Evolutionary conservation across 495 filamentous ascomycete species (phyloP).

Genomic region (Aspergillus sclerotiicarbonarius): DNA sequence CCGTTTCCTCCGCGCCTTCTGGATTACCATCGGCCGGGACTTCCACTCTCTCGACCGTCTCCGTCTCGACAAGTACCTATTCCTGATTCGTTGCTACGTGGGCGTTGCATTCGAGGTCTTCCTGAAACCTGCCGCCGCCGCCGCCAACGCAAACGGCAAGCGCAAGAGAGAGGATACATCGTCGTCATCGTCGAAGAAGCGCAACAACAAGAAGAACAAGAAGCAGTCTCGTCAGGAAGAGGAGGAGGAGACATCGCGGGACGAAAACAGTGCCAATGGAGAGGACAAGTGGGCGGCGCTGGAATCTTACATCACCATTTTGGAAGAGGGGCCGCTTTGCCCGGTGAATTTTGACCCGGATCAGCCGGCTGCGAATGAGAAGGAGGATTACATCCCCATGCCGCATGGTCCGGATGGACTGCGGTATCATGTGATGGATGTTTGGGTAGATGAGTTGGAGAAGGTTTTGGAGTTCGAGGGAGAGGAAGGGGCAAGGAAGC

Average conservation of each 20-base stretch:
- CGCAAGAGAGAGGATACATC: conserved; percentile 43
- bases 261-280: conserved; percentile 18
- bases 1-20: conserved; percentile 73
- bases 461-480: conserved; percentile 57
- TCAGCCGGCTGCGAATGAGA: conserved; percentile 28
- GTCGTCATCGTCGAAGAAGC: conserved; percentile 22
- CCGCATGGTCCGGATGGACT: conserved; percentile 70
- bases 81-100: conserved; percentile 76
- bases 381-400: conserved; percentile 39
- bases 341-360: conserved; percentile 45
- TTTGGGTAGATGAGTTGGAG: conserved; percentile 86
- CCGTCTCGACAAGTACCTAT: conserved; percentile 90
- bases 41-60: conserved; percentile 81
- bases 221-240: not conserved
- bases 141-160: conserved; percentile 20
- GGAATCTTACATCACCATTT: conserved; percentile 39
- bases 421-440: conserved; percentile 83
- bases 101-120: conserved; percentile 58
- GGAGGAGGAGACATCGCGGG: conserved; percentile 22
- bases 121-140: conserved; percentile 26
- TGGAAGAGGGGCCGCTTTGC: conserved; percentile 43
- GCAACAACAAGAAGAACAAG: conserved; percentile 2
- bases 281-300: conserved; percentile 42
- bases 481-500: conserved; percentile 29
- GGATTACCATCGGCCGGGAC: conserved; percentile 81